These are phyloP conservation scores for Chenopodium formosanum DNA, from an alignment of 148 eudicot species.

Conservation along the genomic window DNA sequence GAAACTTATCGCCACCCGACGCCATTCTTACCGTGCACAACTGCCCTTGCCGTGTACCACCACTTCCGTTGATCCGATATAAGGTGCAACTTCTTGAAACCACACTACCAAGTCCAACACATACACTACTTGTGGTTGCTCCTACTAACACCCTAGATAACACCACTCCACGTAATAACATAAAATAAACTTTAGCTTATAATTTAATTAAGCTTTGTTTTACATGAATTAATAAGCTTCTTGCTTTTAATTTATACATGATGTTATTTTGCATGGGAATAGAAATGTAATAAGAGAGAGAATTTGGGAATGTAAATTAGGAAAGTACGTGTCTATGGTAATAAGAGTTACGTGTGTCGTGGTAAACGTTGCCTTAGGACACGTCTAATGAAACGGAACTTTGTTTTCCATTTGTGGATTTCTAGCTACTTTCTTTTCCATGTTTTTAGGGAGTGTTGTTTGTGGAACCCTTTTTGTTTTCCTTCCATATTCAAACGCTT, in stretches of 20 bases:
- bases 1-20: slow-evolving; percentile 45
- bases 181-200: neutral
- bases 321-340: neutral
- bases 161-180: slow-evolving; percentile 13
- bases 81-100: neutral
- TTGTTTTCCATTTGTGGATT: neutral
- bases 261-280: neutral
- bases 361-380: slow-evolving; percentile 2
- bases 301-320: neutral
- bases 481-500: too few species aligned
- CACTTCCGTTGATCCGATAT: neutral
- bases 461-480: too few species aligned
- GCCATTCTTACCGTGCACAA: slow-evolving; percentile 42
- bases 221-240: neutral
- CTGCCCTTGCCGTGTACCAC: neutral
- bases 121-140: neutral
- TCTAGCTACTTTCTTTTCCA: neutral
- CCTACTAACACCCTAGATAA: neutral
- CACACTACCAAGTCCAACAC: neutral
- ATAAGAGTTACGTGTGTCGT: slow-evolving; percentile 22
- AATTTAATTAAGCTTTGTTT: neutral
- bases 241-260: neutral
- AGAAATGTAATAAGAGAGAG: neutral
- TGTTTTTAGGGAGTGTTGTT: neutral
- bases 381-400: slow-evolving; percentile 5